Percentiles rank a stretch among this genome's conserved stretches.
phyloP scores from a whole-genome alignment of 257 asterid species.

The Echites panduratus region DNA sequence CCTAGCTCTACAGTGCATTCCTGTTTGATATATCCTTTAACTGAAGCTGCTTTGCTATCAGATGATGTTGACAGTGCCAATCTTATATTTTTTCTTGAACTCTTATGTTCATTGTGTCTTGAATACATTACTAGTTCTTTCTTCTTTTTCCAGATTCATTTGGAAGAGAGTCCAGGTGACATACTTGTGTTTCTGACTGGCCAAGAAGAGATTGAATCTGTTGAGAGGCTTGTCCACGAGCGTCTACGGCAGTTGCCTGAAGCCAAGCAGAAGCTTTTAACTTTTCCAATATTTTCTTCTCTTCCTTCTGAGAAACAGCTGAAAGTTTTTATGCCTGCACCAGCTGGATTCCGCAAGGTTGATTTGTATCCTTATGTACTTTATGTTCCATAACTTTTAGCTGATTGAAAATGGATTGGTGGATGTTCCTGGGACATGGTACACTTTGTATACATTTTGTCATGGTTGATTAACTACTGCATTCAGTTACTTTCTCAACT shows the following conservation, averaged over 20 bases:
- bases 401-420: not conserved
- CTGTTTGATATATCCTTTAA: not conserved
- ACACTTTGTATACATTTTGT: not conserved
- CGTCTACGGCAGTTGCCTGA: constrained; percentile 70
- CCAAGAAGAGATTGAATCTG: constrained; percentile 97
- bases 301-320: constrained; percentile 95
- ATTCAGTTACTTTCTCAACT: not conserved
- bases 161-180: constrained; percentile 88
- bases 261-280: constrained; percentile 55
- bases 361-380: not conserved
- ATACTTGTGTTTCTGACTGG: constrained; percentile 95
- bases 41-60: not conserved
- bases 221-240: constrained; percentile 77
- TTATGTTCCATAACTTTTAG: not conserved
- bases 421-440: not conserved
- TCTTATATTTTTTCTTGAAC: not conserved
- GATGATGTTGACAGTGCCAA: not conserved
- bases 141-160: constrained; percentile 59
- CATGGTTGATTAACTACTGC: not conserved
- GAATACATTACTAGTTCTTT: constrained; percentile 3
- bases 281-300: constrained; percentile 81
- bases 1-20: not conserved
- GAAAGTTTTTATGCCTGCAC: constrained; percentile 82
- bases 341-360: constrained; percentile 89
- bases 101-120: constrained; percentile 10